phyloP scores from a whole-genome alignment of 192 early-diverging fungal genomes.

The Coemansia sp. region DNA sequence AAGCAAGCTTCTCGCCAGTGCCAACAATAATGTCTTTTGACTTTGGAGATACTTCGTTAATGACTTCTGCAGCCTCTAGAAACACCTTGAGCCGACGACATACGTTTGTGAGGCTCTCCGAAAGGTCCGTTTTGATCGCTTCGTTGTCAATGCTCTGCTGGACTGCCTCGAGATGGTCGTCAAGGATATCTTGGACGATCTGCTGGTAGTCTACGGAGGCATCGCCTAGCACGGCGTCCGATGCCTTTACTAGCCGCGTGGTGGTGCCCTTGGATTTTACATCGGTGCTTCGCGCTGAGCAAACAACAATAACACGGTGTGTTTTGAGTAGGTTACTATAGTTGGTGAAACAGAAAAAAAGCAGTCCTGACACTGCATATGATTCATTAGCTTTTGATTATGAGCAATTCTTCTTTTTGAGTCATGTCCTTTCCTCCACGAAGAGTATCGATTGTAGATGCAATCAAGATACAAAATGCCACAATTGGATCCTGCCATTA shows the following conservation, averaged over 20 bases:
- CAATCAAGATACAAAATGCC: neutral
- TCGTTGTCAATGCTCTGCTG: slow-evolving; percentile 56
- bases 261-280: slow-evolving; percentile 91
- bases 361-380: neutral
- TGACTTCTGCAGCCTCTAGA: slow-evolving; percentile 91
- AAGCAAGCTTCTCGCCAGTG: slow-evolving; percentile 91
- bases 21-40: slow-evolving; percentile 94
- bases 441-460: too few relatives aligned
- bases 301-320: slow-evolving; percentile 85
- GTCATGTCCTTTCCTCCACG: neutral
- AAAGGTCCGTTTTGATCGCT: slow-evolving; percentile 56
- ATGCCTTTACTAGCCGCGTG: slow-evolving; percentile 60
- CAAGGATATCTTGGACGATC: slow-evolving; percentile 79
- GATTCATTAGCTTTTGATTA: slow-evolving; percentile 1
- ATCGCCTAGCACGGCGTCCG: slow-evolving; percentile 47
- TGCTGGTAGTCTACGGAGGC: slow-evolving; percentile 58
- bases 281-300: slow-evolving; percentile 90
- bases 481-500: neutral
- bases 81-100: slow-evolving; percentile 80
- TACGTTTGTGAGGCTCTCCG: slow-evolving; percentile 70
- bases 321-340: slow-evolving; percentile 67
- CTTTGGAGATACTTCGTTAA: slow-evolving; percentile 95
- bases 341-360: neutral
- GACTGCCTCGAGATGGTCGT: slow-evolving; percentile 76
- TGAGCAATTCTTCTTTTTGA: neutral